Conservation (phyloP, 345 rosid genomes). For the Populus tremula region DNA sequence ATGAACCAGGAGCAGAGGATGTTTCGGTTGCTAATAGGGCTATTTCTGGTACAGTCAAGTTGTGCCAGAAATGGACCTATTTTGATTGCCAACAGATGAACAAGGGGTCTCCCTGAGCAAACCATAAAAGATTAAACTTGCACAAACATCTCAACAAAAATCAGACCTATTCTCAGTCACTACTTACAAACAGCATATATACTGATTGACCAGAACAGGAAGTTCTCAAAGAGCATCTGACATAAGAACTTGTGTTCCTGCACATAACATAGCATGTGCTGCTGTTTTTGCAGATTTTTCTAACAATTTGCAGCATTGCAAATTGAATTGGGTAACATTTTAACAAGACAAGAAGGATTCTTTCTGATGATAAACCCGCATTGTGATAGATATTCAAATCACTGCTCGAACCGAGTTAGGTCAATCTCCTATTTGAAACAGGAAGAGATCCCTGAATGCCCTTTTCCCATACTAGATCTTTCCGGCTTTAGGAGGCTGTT, state of each 20-base stretch:
- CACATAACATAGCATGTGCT: slow-evolving; percentile 9
- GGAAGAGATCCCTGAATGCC: slow-evolving; percentile 4
- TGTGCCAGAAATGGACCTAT: neutral
- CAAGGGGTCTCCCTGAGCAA: slow-evolving; percentile 5
- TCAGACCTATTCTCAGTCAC: slow-evolving; percentile 4
- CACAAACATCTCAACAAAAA: slow-evolving; percentile 22
- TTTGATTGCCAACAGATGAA: neutral
- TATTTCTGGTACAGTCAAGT: neutral
- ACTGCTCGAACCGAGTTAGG: slow-evolving; percentile 12
- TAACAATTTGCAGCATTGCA: slow-evolving; percentile 6
- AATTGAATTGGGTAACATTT: slow-evolving; percentile 10
- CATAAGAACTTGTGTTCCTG: slow-evolving; percentile 16
- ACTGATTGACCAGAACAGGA: slow-evolving; percentile 10
- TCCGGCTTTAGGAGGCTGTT: slow-evolving; percentile 48
- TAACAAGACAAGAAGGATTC: neutral
- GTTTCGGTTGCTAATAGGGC: neutral
- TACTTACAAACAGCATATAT: slow-evolving; percentile 6
- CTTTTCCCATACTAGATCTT: slow-evolving; percentile 23
- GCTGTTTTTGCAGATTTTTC: slow-evolving; percentile 19
- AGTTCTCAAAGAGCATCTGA: slow-evolving; percentile 3
- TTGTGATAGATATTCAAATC: neutral
- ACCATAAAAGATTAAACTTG: neutral
- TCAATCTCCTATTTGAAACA: slow-evolving; percentile 11
- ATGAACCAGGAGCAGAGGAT: neutral
- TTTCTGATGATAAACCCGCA: neutral